Evolutionary conservation across 306 rosid species (phyloP).

Genomic region (Herpetospermum pedunculosum): DNA sequence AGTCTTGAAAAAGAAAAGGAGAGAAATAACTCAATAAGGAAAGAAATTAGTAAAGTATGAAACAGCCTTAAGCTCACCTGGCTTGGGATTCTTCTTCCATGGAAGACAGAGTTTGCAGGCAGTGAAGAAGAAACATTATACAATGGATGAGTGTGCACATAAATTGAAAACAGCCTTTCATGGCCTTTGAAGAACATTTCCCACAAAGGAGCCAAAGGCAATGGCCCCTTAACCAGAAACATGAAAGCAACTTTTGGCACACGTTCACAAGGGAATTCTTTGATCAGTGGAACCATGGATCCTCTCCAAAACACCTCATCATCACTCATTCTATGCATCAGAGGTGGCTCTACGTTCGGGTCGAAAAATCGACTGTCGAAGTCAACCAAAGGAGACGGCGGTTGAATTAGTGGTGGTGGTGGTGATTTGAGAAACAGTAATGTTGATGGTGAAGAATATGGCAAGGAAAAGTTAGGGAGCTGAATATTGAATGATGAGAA

Average conservation of each 20-base stretch:
- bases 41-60: not conserved
- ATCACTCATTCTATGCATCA: constrained; percentile 30
- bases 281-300: constrained; percentile 19
- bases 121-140: constrained; percentile 20
- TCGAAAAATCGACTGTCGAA: not conserved
- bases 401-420: constrained; percentile 4
- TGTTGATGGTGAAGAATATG: constrained; percentile 8
- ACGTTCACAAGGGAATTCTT: constrained; percentile 9
- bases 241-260: constrained; percentile 51
- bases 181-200: constrained; percentile 48
- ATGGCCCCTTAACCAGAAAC: constrained; percentile 45
- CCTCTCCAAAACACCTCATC: constrained; percentile 32
- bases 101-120: constrained; percentile 29
- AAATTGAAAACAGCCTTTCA: constrained; percentile 28
- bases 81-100: constrained; percentile 40
- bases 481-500: constrained; percentile 6
- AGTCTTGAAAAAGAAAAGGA: not conserved
- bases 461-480: not conserved
- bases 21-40: not conserved
- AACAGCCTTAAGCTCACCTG: constrained; percentile 16
- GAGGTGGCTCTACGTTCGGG: not conserved
- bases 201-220: constrained; percentile 40
- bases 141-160: constrained; percentile 42
- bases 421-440: not conserved
- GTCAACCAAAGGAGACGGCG: not conserved